A percentile compares a stretch with the other conserved stretches of the same genome.
Evolutionary conservation across 257 asterid genomes (phyloP).

Genomic region (Verbascum thapsus): DNA sequence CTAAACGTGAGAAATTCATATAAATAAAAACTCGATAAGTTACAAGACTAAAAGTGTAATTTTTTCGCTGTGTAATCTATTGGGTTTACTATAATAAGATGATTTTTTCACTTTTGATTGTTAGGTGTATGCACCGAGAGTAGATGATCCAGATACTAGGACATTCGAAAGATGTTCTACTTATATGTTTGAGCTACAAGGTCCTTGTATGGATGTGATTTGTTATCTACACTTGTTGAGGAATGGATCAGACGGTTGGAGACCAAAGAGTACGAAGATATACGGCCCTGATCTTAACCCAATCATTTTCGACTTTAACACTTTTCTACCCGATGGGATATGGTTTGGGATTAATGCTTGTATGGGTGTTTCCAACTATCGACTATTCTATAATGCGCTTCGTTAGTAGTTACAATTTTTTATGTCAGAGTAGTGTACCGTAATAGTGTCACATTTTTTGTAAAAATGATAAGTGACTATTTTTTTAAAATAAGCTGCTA

Average conservation of each 20-base stretch:
- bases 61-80: too few species aligned
- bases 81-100: too few species aligned
- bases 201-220: slow-evolving; percentile 37
- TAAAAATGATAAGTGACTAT: too few species aligned
- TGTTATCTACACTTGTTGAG: slow-evolving; percentile 41
- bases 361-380: background rate
- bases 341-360: slow-evolving; percentile 45
- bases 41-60: too few species aligned
- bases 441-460: too few species aligned
- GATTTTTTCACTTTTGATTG: background rate
- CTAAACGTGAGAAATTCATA: too few species aligned
- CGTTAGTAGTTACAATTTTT: too few species aligned
- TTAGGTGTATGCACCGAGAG: slow-evolving; percentile 38
- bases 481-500: too few species aligned
- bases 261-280: slow-evolving; percentile 44
- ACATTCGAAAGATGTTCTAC: slow-evolving; percentile 46
- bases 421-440: too few species aligned
- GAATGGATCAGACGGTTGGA: slow-evolving; percentile 56
- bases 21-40: too few species aligned
- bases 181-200: slow-evolving; percentile 39
- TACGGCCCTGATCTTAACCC: slow-evolving; percentile 31
- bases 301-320: slow-evolving; percentile 29
- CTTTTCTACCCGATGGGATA: slow-evolving; percentile 36
- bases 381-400: background rate
- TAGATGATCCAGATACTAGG: slow-evolving; percentile 33